Conservation (phyloP, 805 yeast species). For the Saccharomycopsis microspora region DNA sequence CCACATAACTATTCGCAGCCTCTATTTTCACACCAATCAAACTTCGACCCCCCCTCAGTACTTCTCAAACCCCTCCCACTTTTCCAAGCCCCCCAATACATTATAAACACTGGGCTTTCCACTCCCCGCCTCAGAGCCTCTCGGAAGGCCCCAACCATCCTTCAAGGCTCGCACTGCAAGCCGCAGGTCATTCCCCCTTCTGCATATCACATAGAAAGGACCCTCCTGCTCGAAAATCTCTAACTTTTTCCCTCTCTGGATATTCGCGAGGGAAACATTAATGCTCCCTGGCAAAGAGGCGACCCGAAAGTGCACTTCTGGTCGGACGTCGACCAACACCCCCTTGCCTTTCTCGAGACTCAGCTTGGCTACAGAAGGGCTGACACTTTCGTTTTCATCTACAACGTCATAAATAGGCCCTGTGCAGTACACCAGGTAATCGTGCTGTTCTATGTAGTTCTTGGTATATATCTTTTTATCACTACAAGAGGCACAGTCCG, state of each 20-base stretch:
- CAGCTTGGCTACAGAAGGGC: background rate
- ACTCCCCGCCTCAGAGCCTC: slow-evolving; percentile 56
- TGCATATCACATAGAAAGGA: slow-evolving; percentile 55
- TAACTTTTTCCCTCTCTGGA: slow-evolving; percentile 26
- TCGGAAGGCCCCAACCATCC: slow-evolving; percentile 49
- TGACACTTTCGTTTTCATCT: slow-evolving; percentile 23
- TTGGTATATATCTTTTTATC: slow-evolving; percentile 22
- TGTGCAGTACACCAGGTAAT: slow-evolving; percentile 44
- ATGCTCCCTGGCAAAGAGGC: slow-evolving; percentile 46
- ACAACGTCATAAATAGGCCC: slow-evolving; percentile 33
- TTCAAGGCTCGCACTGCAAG: slow-evolving; percentile 50
- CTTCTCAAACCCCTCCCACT: background rate
- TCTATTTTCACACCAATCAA: no score
- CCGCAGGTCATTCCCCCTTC: slow-evolving; percentile 89
- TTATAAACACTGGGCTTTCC: slow-evolving; percentile 36
- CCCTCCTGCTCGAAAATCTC: slow-evolving; percentile 19
- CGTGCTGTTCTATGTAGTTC: slow-evolving; percentile 46
- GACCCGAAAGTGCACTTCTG: slow-evolving; percentile 62
- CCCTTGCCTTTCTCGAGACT: slow-evolving; percentile 4
- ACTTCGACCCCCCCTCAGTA: no score
- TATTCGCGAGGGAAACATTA: slow-evolving; percentile 50
- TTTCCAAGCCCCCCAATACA: slow-evolving; percentile 32
- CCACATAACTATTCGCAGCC: no score
- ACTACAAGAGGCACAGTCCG: slow-evolving; percentile 57
- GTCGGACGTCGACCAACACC: slow-evolving; percentile 67